Evolutionary conservation across 306 rosid species (phyloP), one percentile per base, ranked within the genome.

Genomic region (Fagus crenata): DNA sequence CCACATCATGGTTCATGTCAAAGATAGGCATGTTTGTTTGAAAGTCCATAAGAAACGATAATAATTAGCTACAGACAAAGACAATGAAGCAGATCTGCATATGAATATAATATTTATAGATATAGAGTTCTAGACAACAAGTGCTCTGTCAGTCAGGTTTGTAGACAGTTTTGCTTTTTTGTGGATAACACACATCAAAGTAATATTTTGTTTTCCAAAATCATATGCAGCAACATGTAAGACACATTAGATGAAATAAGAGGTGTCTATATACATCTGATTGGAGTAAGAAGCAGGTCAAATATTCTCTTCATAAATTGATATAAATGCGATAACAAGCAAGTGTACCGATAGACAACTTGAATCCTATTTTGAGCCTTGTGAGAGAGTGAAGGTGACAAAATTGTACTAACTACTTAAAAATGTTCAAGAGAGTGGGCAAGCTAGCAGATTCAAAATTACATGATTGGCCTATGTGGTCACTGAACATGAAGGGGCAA

Each of bases 1-100:
- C 67, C 33, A 5, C 72, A 54, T 74, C 33, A 55, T 46, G 51
- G 55, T 36, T 64, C 73, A 72, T 80, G 58, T n/a, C 37, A 76
- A 75, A 69, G 63, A 67, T 33, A 58, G 72, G 35, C 36, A 41
- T 7, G 55, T 46, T 71, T 78, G 81, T 75, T 72, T 58, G 71
- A 18, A 69, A 55, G 54, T 73, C 3, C 71, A 56, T 49, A 72
- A 75, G 11, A 53, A 58, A 61, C 39, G 54, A 37, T 39, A 55
- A 61, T 63, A 55, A 39, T 71, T 67, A 53, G 71, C 28, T 51
- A 37, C 40, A 81, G 76, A 79, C 85, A 79, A 81, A 71, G 36
- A 65, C 67, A 67, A 69, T 75, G 73, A 69, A 77, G 71, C 49
- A 75, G 56, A 6, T 59, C 49, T 39, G 56, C 8, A 40, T 22